Evolutionary conservation across 2,329 filamentous ascomycete species (phyloP), one percentile per base, ranked within the genome.

Genomic region (Xylaria hypoxylon): DNA sequence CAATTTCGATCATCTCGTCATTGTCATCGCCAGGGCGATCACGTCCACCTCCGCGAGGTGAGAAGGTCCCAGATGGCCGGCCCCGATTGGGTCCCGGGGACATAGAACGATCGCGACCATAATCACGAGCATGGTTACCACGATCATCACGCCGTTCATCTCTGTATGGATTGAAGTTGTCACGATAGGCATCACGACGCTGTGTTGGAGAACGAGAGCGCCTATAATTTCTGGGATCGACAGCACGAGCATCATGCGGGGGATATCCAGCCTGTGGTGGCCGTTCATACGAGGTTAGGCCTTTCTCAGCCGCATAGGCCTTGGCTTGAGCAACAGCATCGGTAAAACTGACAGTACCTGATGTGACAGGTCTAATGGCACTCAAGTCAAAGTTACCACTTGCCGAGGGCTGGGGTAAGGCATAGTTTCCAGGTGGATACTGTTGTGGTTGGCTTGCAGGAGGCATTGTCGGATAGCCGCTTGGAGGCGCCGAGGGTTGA

Each of bases 311-410:
- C 45, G 93, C 92, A 78, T 92, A 92, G 47, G 90, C 91, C 77
- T 92, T 92, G 52, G 93, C 93, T 77, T 94, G 93, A 44, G 93
- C 92, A 73, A 97, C 90, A 55, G 93, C 92, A 78, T 96, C 93
- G 65, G 91, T 87, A 70, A 97, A 90, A 79, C 90, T 95, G 73
- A 96, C 90, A 22, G 91, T 93, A 65, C 93, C 93, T 33, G 92
- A 92, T 77, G 87, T 93, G 62, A 91, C 86, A 4, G 93, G 93
- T 74, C 92, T 91, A 76, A 96, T 92, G 62, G 87, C 86, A 79
- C 90, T 94, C 59, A 97, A 80, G 76, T 97, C 93, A 69, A 96
- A 84, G 72, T 88, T 94, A 57, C 93, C 93, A 65, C 91, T 92
- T 62, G 86, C 86, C 5, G 90, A 87, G 2, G 92, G 92, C 71